Evolutionary conservation across 176 grass and related monocot genomes (phyloP).

Genomic region (Cymbopogon citratus): DNA sequence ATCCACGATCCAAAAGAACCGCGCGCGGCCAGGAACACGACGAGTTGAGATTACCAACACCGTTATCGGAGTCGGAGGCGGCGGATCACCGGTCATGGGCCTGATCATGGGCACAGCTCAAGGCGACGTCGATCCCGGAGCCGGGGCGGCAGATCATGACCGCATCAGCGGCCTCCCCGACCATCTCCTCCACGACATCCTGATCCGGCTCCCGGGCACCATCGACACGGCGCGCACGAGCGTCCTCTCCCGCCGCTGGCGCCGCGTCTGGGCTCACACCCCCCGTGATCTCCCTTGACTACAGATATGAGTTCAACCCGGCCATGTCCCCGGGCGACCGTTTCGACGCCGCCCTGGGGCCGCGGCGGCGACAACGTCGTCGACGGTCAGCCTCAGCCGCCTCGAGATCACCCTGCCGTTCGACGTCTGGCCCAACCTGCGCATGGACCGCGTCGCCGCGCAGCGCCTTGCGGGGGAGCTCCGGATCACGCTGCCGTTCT

Average conservation of each 20-base stretch:
- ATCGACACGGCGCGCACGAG: background rate
- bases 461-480: background rate
- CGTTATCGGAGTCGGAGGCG: background rate
- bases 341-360: constrained; percentile 13
- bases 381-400: background rate
- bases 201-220: background rate
- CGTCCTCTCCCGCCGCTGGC: constrained; percentile 20
- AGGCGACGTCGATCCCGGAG: background rate
- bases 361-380: background rate
- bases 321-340: background rate
- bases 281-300: background rate
- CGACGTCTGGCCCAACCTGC: background rate
- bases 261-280: background rate
- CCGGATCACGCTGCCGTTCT: background rate
- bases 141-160: background rate
- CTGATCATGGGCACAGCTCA: background rate
- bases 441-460: background rate
- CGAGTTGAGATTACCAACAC: too few relatives aligned
- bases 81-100: background rate
- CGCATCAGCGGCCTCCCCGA: constrained; percentile 10
- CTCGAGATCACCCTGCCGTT: background rate
- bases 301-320: background rate
- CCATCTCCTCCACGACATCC: constrained; percentile 11
- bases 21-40: too few relatives aligned
- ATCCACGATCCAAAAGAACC: too few relatives aligned